Conservation (phyloP, 768 basidiomycete species). For the Myochromella boudieri region DNA sequence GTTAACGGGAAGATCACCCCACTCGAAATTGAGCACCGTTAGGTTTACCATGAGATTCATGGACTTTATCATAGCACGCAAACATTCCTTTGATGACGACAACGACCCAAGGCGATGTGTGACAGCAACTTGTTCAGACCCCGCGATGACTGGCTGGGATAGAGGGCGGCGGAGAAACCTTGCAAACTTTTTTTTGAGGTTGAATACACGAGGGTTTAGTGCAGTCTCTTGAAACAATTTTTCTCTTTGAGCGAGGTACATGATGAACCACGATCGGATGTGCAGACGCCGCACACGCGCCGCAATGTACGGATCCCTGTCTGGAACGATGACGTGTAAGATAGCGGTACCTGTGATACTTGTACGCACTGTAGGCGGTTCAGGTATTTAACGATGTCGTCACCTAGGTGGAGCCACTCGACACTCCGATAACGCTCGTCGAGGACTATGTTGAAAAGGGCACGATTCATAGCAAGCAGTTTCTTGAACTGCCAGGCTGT, state of each 20-base stretch:
- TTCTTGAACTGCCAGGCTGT: slow-evolving; percentile 6
- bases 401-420: slow-evolving; percentile 31
- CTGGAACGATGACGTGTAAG: background rate
- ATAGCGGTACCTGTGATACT: background rate
- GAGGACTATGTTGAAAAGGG: slow-evolving; percentile 30
- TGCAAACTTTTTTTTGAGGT: background rate
- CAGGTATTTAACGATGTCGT: slow-evolving; percentile 23
- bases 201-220: background rate
- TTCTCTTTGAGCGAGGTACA: slow-evolving; percentile 26
- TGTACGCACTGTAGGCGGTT: slow-evolving; percentile 28
- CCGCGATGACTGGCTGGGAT: no score
- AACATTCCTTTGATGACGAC: slow-evolving; percentile 20
- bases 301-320: slow-evolving; percentile 32
- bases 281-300: slow-evolving; percentile 30
- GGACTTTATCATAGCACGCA: slow-evolving; percentile 31
- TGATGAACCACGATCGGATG: slow-evolving; percentile 41
- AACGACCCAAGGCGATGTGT: background rate
- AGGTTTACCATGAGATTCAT: slow-evolving; percentile 33
- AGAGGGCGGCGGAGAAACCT: no score
- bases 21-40: slow-evolving; percentile 33
- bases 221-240: background rate
- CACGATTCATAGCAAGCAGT: slow-evolving; percentile 31
- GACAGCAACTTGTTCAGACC: no score
- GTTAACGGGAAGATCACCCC: slow-evolving; percentile 35
- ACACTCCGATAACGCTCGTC: slow-evolving; percentile 30